These are phyloP conservation scores for Xylaria sp. DNA, from an alignment of 2,329 filamentous ascomycete genomes.

Conservation along the genomic window DNA sequence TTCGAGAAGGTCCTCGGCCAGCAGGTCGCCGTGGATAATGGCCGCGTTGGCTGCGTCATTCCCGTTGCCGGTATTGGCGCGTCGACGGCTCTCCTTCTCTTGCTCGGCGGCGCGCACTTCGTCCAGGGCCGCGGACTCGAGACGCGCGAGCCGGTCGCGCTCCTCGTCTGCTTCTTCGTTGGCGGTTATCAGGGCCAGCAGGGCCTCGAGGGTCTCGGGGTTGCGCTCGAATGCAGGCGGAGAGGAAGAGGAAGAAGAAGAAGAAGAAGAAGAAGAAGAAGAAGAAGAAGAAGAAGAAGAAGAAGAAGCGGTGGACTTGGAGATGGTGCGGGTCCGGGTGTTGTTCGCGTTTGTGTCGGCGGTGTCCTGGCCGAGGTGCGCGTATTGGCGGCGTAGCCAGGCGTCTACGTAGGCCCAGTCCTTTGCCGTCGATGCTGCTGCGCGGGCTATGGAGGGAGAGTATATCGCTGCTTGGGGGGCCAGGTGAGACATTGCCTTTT, in stretches of 20 bases:
- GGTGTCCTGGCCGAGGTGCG: conserved; percentile 7
- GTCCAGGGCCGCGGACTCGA: conserved; percentile 69
- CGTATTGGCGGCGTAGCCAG: conserved; percentile 78
- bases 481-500: conserved; percentile 50
- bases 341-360: no score
- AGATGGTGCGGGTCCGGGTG: conserved; percentile 53
- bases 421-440: conserved; percentile 83
- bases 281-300: conserved; percentile 46
- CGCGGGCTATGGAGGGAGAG: conserved; percentile 75
- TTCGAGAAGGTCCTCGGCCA: conserved; percentile 59
- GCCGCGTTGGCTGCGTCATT: conserved; percentile 15
- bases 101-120: conserved; percentile 58
- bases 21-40: conserved; percentile 42
- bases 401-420: conserved; percentile 90
- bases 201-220: conserved; percentile 78
- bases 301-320: conserved; percentile 38
- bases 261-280: no score
- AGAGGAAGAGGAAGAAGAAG: conserved; percentile 46
- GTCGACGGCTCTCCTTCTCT: conserved; percentile 28
- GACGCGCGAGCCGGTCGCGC: conserved; percentile 63
- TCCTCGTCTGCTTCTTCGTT: conserved; percentile 85
- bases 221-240: conserved; percentile 87
- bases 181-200: conserved; percentile 77
- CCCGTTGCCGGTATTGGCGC: conserved; percentile 17
- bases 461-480: conserved; percentile 65